phyloP scores from a whole-genome alignment of 2,329 filamentous ascomycete species.

The Pseudogymnoascus sp. region DNA sequence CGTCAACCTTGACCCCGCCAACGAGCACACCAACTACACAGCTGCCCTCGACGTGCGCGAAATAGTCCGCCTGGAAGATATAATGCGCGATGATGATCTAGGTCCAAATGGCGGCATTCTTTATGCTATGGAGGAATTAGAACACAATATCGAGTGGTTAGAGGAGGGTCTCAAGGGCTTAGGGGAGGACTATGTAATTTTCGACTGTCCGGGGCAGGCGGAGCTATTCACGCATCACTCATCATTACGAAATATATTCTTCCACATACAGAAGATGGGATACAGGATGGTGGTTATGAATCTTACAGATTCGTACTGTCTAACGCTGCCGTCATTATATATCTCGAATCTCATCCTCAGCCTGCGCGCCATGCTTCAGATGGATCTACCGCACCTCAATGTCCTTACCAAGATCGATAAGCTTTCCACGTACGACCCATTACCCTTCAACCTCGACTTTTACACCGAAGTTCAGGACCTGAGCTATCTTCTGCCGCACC shows the following conservation, averaged over 20 bases:
- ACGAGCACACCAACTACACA: conserved; percentile 83
- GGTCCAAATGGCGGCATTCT: conserved; percentile 89
- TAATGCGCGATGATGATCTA: conserved; percentile 84
- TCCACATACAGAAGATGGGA: conserved; percentile 78
- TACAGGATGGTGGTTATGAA: conserved; percentile 93
- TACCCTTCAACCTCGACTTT: conserved; percentile 93
- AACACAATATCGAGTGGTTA: conserved; percentile 89
- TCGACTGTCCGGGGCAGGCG: conserved; percentile 94
- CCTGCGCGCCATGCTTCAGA: conserved; percentile 92
- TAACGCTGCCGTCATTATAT: conserved; percentile 89
- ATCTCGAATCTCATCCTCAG: conserved; percentile 89
- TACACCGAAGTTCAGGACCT: conserved; percentile 97
- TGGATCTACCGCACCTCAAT: conserved; percentile 93
- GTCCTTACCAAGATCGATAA: conserved; percentile 98
- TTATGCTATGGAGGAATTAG: conserved; percentile 90
- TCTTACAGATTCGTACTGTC: conserved; percentile 85
- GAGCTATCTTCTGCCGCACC: conserved; percentile 67
- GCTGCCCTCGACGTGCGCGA: conserved; percentile 85
- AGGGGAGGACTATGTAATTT: conserved; percentile 84
- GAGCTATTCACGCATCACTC: conserved; percentile 95
- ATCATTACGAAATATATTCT: conserved; percentile 85
- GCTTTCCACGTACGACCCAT: conserved; percentile 68
- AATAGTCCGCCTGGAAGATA: conserved; percentile 81
- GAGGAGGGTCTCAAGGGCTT: conserved; percentile 70
- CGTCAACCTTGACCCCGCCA: conserved; percentile 94